Conservation (phyloP, 371 early-diverging fungal genomes). For the Lichtheimia hyalospora region DNA sequence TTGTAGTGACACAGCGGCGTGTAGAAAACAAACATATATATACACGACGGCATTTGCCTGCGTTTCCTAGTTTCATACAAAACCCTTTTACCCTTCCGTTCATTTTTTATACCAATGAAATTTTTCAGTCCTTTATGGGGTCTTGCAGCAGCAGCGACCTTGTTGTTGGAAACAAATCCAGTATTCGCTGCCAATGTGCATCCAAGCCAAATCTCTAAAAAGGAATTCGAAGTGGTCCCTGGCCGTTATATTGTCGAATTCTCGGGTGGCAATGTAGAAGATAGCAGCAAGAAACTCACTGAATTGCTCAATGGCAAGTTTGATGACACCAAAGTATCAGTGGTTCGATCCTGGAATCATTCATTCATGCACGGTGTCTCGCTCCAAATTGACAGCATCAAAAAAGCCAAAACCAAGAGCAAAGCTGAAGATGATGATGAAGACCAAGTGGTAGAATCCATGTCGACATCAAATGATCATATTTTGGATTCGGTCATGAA, state of each 20-base stretch:
- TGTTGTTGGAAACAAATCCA: conserved; percentile 13
- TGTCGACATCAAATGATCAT: conserved; percentile 9
- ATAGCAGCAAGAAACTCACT: conserved; percentile 13
- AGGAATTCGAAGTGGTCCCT: conserved; percentile 16
- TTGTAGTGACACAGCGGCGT: no score
- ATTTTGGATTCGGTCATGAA: conserved; percentile 15
- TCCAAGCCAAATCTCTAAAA: conserved; percentile 21
- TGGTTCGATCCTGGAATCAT: conserved; percentile 29
- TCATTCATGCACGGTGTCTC: conserved; percentile 36
- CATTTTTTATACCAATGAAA: neutral
- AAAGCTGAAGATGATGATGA: neutral
- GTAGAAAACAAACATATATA: no score
- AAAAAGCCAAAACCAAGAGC: neutral
- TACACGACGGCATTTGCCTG: no score
- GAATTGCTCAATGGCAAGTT: conserved; percentile 22
- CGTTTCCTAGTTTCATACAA: no score
- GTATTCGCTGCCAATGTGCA: conserved; percentile 15
- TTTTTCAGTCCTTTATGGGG: conserved; percentile 2
- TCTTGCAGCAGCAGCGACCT: conserved; percentile 19
- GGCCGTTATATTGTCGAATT: conserved; percentile 42
- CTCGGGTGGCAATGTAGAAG: neutral
- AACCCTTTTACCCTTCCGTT: conserved; percentile 1
- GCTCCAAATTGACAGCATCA: conserved; percentile 20
- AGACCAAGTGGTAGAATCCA: neutral
- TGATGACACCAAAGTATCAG: conserved; percentile 20